Conservation (phyloP, 2,329 filamentous ascomycete genomes). For the Xylariales sp. region DNA sequence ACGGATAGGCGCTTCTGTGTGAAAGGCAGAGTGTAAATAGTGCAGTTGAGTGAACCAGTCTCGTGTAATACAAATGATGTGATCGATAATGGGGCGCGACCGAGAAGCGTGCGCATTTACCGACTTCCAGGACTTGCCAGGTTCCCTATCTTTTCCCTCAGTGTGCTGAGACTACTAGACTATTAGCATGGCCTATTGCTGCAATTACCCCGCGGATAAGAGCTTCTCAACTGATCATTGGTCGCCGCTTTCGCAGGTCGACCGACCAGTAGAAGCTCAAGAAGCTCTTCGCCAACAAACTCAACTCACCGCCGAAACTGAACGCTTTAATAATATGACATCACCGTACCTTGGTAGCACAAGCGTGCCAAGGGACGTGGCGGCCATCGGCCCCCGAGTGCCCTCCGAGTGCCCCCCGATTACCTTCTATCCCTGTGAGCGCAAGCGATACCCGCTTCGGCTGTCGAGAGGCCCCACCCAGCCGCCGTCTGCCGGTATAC, state of each 20-base stretch:
- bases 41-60: not conserved
- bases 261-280: slow-evolving; percentile 10
- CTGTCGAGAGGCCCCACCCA: not conserved
- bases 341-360: too few species aligned
- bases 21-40: not conserved
- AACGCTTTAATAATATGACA: slow-evolving; percentile 1
- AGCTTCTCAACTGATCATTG: slow-evolving; percentile 2
- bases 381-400: slow-evolving; percentile 3
- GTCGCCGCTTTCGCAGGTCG: not conserved
- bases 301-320: slow-evolving; percentile 2
- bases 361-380: not conserved
- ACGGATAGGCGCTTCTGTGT: not conserved
- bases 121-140: not conserved
- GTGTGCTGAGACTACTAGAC: too few species aligned
- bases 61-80: slow-evolving; percentile 2
- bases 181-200: too few species aligned
- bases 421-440: not conserved
- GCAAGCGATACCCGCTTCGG: slow-evolving; percentile 2
- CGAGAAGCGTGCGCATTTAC: slow-evolving; percentile 2
- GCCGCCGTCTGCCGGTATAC: slow-evolving; percentile 1
- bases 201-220: slow-evolving; percentile 9
- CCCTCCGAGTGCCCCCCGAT: not conserved
- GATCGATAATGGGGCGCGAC: slow-evolving; percentile 8
- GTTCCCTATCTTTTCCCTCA: not conserved
- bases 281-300: slow-evolving; percentile 5